A percentile compares a stretch with the other conserved stretches of the same genome.
phyloP scores from a whole-genome alignment of 345 rosid genomes.

The Litchi chinensis region DNA sequence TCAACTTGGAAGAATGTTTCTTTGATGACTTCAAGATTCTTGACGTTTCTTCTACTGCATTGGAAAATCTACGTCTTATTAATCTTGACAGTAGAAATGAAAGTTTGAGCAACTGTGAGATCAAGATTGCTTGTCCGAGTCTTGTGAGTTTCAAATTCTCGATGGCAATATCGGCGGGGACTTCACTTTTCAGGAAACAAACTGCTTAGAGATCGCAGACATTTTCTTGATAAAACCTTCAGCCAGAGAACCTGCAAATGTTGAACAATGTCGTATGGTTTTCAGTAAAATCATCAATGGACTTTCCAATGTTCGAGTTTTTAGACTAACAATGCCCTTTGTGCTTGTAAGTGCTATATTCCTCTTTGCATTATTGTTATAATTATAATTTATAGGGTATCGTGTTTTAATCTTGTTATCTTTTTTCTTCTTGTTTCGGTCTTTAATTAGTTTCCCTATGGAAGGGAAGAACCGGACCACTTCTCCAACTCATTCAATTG shows the following conservation, averaged over 20 bases:
- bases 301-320: not conserved
- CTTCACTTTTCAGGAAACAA: not conserved
- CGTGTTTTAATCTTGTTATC: not conserved
- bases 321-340: not conserved
- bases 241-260: not conserved
- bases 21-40: not conserved
- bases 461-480: too few species aligned
- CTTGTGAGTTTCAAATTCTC: not conserved
- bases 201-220: not conserved
- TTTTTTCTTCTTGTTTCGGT: too few species aligned
- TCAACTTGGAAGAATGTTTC: not conserved
- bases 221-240: not conserved
- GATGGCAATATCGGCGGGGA: not conserved
- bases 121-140: constrained; percentile 7
- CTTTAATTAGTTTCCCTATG: too few species aligned
- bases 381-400: too few species aligned
- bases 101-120: not conserved
- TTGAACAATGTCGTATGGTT: not conserved
- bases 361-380: too few species aligned
- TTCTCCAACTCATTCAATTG: too few species aligned
- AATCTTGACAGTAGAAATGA: too few species aligned
- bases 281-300: not conserved
- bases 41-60: not conserved
- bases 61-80: not conserved
- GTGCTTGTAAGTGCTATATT: not conserved